Base-by-base conservation (phyloP, 129 eudicot genomes). In the Centaurea solstitialis region DNA sequence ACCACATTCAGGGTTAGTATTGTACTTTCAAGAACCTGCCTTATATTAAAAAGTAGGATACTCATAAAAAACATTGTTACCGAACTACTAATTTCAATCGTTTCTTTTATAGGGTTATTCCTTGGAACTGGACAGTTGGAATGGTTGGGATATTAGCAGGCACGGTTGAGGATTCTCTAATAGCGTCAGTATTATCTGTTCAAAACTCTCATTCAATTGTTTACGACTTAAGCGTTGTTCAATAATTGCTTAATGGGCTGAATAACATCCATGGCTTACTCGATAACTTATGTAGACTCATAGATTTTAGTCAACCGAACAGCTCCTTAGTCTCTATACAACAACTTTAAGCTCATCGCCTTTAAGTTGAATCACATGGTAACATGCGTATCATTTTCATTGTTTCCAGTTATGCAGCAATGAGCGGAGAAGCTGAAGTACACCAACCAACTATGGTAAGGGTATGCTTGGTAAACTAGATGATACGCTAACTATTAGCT, bases 131-230 rank as follows among this genome's bases (percentile, higher is more conserved):
- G 92, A 96, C 99, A 65, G 87, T 96, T 84, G 98, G 99, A 35
- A 91, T 91, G 97, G 97, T 96, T 70, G 99, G 99, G 38, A 85
- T 96, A 78, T 89, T 96, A 35, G 97, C 99, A 18, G 96, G 89
- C 64, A 93, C 98, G 61, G 95, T 93, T 74, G 99, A 96, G 85
- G 99, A 96, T 89, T 84, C 99, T 69, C 80, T 96, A 18, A 82
- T 96, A 13, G 91, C 81, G 99, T 96, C 0, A 88, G 98, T 81
- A 20, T 76, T 79, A 64, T 7, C 9, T 53, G 15, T 39, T 38
- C 17, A 43, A 57, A 17, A 15, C 21, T 15, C 21, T 53, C 64
- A 53, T 15, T 15, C 65, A n/a, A 1, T 17, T 57, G 65, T 6
- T n/a, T 57, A 17, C 65, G n/a, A 57, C 22, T 57, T 57, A 57